A percentile compares a stretch with the other conserved stretches of the same genome.
phyloP scores from a whole-genome alignment of 805 yeast species.

The Torulaspora indica region DNA sequence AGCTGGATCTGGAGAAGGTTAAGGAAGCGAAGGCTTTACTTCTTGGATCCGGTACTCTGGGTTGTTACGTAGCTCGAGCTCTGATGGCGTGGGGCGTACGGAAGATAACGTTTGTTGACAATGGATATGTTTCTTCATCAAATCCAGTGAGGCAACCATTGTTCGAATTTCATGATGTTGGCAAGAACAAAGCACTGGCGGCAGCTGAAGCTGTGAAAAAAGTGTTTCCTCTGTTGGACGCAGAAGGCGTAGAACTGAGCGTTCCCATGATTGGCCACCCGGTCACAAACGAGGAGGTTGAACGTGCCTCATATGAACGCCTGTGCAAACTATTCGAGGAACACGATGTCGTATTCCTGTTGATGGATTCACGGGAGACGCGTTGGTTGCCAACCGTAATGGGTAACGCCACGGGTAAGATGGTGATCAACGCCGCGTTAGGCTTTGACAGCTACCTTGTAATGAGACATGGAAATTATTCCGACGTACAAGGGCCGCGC shows the following conservation, averaged over 20 bases:
- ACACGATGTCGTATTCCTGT: constrained; percentile 73
- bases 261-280: constrained; percentile 98
- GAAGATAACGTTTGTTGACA: constrained; percentile 82
- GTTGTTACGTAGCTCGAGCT: constrained; percentile 83
- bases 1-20: constrained; percentile 62
- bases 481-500: constrained; percentile 32
- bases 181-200: constrained; percentile 65
- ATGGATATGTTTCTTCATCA: constrained; percentile 81
- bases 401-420: constrained; percentile 59
- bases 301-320: constrained; percentile 47
- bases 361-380: constrained; percentile 93
- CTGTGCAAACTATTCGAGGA: constrained; percentile 50
- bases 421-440: constrained; percentile 85
- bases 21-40: constrained; percentile 60
- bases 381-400: constrained; percentile 96
- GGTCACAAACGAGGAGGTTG: constrained; percentile 50
- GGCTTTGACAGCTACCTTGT: constrained; percentile 93
- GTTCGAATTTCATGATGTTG: constrained; percentile 79
- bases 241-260: constrained; percentile 60
- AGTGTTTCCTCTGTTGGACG: constrained; percentile 72
- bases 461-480: constrained; percentile 77
- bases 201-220: constrained; percentile 71
- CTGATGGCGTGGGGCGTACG: constrained; percentile 93
- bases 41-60: constrained; percentile 95
- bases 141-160: constrained; percentile 95